Conservation (phyloP, 306 rosid genomes). For the Erythrophleum fordii region DNA sequence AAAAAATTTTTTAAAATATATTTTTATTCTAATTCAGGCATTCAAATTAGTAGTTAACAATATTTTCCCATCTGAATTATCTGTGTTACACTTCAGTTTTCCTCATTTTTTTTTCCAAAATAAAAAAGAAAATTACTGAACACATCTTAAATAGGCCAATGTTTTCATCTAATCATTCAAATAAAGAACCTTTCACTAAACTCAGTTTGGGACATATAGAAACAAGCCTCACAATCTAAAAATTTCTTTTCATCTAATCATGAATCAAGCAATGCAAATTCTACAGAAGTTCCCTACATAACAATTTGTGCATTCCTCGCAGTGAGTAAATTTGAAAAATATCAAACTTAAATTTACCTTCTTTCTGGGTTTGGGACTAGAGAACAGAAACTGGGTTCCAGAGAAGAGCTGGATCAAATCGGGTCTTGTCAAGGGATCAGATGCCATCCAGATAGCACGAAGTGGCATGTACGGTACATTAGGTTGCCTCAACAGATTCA, state of each 20-base stretch:
- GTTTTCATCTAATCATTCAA: too few relatives aligned
- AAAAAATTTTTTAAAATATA: neutral
- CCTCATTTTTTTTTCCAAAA: too few relatives aligned
- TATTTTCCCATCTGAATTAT: neutral
- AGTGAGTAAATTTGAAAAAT: neutral
- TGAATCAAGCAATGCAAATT: neutral
- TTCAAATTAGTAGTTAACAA: neutral
- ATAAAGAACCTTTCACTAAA: slow-evolving; percentile 3
- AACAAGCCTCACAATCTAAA: neutral
- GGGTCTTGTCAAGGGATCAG: slow-evolving; percentile 53
- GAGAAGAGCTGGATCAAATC: slow-evolving; percentile 54
- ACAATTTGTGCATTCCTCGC: neutral
- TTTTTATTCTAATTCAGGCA: neutral
- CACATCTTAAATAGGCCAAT: too few relatives aligned
- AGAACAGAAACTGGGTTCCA: slow-evolving; percentile 57
- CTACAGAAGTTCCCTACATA: neutral
- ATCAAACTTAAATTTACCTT: slow-evolving; percentile 53
- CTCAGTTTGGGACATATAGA: neutral
- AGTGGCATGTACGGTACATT: slow-evolving; percentile 59
- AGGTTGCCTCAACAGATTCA: slow-evolving; percentile 52
- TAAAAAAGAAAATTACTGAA: too few relatives aligned
- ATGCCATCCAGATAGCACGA: slow-evolving; percentile 66
- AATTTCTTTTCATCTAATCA: neutral
- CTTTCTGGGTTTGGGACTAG: slow-evolving; percentile 81
- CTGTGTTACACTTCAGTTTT: neutral